Conservation (phyloP, 306 rosid genomes). For the Benincasa hispida region DNA sequence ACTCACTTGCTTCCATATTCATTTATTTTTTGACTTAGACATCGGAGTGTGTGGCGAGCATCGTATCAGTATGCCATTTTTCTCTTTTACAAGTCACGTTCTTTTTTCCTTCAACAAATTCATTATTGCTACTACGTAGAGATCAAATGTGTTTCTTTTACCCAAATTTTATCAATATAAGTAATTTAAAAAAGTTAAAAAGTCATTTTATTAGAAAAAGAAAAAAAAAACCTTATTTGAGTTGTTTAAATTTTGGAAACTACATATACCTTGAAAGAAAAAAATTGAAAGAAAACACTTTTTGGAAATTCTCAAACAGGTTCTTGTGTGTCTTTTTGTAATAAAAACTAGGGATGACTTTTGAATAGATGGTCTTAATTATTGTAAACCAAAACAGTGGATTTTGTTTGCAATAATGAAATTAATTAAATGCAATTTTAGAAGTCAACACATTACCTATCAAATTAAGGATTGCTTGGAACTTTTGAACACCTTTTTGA, state of each 20-base stretch:
- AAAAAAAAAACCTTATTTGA: not conserved
- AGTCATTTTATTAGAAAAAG: no score
- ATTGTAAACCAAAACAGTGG: not conserved
- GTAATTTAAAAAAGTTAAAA: no score
- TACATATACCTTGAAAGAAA: not conserved
- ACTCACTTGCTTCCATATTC: no score
- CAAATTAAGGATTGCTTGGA: not conserved
- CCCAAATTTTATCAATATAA: no score
- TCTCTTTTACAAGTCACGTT: no score
- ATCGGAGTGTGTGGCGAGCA: no score
- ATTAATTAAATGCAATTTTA: not conserved
- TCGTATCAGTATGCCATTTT: no score
- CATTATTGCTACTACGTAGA: no score
- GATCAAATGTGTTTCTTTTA: no score
- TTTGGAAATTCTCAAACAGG: not conserved
- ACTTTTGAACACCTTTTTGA: not conserved
- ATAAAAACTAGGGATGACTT: not conserved
- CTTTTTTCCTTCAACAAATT: no score
- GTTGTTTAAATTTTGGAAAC: not conserved
- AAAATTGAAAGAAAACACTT: not conserved
- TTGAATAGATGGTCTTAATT: not conserved
- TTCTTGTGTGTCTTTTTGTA: not conserved
- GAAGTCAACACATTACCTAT: not conserved
- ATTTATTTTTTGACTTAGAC: no score
- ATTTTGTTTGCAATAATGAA: constrained; percentile 1